A percentile compares a stretch with the other conserved stretches of the same genome.
Evolutionary conservation across 768 basidiomycete genomes (phyloP).

Genomic region (Tricholoma saponaceum): DNA sequence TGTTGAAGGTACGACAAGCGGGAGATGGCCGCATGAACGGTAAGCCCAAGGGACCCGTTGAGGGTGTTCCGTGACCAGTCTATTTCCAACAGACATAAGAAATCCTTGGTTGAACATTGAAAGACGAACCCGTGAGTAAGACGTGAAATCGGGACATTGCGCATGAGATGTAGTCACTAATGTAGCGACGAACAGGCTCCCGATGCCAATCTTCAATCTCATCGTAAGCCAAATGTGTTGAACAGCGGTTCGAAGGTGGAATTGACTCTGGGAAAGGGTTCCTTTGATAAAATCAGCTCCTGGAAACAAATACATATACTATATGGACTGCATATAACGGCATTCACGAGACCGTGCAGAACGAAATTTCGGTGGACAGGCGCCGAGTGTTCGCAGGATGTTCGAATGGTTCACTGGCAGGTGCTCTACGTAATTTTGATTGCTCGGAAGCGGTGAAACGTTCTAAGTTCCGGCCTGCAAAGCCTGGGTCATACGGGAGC

Average conservation of each 20-base stretch:
- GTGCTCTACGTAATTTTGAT: no score
- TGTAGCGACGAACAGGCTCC: slow-evolving; percentile 19
- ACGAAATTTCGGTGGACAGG: not conserved
- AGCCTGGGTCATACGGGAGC: no score
- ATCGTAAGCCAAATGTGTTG: slow-evolving; percentile 8
- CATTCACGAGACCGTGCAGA: slow-evolving; percentile 10
- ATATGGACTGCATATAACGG: slow-evolving; percentile 15
- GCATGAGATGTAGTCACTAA: slow-evolving; percentile 24
- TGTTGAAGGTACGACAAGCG: slow-evolving; percentile 73
- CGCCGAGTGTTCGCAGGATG: no score
- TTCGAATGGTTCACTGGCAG: no score
- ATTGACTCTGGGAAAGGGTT: not conserved
- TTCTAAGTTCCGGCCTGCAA: no score
- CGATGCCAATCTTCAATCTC: slow-evolving; percentile 20
- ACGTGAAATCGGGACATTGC: slow-evolving; percentile 60
- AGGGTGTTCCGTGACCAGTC: slow-evolving; percentile 58
- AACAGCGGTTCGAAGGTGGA: not conserved
- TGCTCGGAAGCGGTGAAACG: no score
- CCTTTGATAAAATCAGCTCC: slow-evolving; percentile 12
- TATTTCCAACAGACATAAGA: slow-evolving; percentile 17
- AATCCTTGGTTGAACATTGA: not conserved
- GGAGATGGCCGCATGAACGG: slow-evolving; percentile 72
- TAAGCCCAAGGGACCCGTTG: slow-evolving; percentile 54
- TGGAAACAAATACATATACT: slow-evolving; percentile 11
- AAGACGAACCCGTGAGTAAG: slow-evolving; percentile 46